Evolutionary conservation across 208 protist genomes (phyloP).

Genomic region (Trypanosoma scelopori): DNA sequence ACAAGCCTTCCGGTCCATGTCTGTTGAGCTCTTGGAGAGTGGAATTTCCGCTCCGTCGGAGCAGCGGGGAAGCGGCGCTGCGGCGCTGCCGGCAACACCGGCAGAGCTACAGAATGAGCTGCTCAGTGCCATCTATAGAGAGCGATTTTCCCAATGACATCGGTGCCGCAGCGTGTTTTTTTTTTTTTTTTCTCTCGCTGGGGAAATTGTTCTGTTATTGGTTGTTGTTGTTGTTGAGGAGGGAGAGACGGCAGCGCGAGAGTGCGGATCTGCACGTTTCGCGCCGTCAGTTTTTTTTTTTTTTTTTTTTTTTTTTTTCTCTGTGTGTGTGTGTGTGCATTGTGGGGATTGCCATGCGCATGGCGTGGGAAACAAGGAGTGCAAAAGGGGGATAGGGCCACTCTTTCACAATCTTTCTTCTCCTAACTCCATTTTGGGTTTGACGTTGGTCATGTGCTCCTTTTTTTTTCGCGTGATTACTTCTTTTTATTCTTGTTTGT

Average conservation of each 20-base stretch:
- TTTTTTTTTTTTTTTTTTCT: no score
- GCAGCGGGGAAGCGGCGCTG: not conserved
- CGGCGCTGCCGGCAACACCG: constrained; percentile 8
- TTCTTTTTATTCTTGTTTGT: constrained; percentile 20
- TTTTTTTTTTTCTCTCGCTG: constrained; percentile 2
- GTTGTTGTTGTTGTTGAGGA: no score
- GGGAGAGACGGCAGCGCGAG: no score
- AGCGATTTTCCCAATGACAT: not conserved
- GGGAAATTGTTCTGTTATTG: not conserved
- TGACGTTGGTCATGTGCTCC: not conserved
- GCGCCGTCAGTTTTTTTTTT: no score
- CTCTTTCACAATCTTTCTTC: no score
- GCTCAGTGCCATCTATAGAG: constrained; percentile 23
- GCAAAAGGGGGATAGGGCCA: no score
- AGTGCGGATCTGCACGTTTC: no score
- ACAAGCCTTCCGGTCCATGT: constrained; percentile 21
- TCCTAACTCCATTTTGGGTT: no score
- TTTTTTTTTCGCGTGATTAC: not conserved
- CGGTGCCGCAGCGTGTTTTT: not conserved
- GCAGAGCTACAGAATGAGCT: constrained; percentile 33
- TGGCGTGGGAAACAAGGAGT: not conserved
- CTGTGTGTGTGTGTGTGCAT: no score
- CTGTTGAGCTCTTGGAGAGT: not conserved
- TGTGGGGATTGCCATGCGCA: not conserved
- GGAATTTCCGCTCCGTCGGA: not conserved